phyloP scores from a whole-genome alignment of 2,329 filamentous ascomycete genomes.

The Nemania bipapillata region DNA sequence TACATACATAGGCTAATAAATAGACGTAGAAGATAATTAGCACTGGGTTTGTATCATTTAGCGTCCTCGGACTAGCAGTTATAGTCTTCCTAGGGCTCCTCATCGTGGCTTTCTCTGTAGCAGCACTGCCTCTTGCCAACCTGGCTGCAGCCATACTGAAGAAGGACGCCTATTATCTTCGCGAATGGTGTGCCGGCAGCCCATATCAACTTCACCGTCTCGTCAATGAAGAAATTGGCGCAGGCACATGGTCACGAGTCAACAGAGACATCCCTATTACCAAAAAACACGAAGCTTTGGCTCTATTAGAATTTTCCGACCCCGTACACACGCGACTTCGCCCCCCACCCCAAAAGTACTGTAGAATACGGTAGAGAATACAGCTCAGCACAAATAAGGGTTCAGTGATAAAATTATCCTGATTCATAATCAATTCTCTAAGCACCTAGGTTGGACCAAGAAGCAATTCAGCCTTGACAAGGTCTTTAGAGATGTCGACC shows the following conservation, averaged over 20 bases:
- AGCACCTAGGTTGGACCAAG: too few relatives aligned
- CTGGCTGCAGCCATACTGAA: neutral
- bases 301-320: too few relatives aligned
- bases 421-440: too few relatives aligned
- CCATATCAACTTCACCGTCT: constrained; percentile 12
- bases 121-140: neutral
- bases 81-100: neutral
- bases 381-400: too few relatives aligned
- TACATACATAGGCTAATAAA: neutral
- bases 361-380: too few relatives aligned
- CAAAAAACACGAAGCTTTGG: neutral
- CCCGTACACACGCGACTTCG: too few relatives aligned
- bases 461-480: too few relatives aligned
- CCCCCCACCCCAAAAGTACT: too few relatives aligned
- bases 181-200: constrained; percentile 4
- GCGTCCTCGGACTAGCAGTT: constrained; percentile 40
- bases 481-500: too few relatives aligned
- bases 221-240: constrained; percentile 5
- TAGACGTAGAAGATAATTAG: neutral
- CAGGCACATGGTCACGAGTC: constrained; percentile 1
- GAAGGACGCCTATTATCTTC: neutral
- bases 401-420: too few relatives aligned
- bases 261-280: neutral
- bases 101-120: neutral
- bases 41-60: constrained; percentile 41